Base-by-base conservation (phyloP, 2,329 filamentous ascomycete genomes). In the Penicillium expansum region DNA sequence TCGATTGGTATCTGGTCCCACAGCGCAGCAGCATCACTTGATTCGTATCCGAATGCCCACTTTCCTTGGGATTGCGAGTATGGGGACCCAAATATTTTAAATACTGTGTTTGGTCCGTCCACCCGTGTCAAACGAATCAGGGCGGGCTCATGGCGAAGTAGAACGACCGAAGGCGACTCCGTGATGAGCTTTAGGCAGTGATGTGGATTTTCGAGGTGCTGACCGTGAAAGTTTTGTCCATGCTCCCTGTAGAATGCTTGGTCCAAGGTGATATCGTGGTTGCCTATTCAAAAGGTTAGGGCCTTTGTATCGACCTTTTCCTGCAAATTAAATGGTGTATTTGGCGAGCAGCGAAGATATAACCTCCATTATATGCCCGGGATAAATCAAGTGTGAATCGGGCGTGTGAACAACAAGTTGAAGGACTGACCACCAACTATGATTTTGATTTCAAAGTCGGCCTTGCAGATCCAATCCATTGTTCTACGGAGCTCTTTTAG, bases 81-180 rank as follows among this genome's bases (percentile, higher is more conserved):
- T 8, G 83, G 84, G 41, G 82, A 85, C 5, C 82, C 84, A 60
- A 85, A 86, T n/a, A 86, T 73, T 49, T 77, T 82, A 65, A 86
- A 79, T 27, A 63, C 63, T 3, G 80, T 80, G 24, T 73, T 71
- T 45, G 81, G 79, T 6, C 80, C 80, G n/a, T 70, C 68, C 11
- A 74, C 68, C 29, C 71, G 72, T 29, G 64, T 74, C 47, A 86
- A 66, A 20, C 72, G 73, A 53, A 86, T 70, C 27, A 70, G 62
- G 37, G 71, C 72, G 56, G 76, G 68, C 57, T 79, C 70, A 62
- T 86, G 80, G 61, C 80, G 74, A 30, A 86, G 77, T 64, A 82
- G 83, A 2, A 79, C 73, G 41, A 85, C 76, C 2, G 74, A 76
- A 8, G 74, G 63, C n/a, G 73, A 62, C 16, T 61, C 50, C 3